These are phyloP conservation scores for Ajuga chamaepitys DNA, from an alignment of 257 asterid genomes.

Conservation along the genomic window DNA sequence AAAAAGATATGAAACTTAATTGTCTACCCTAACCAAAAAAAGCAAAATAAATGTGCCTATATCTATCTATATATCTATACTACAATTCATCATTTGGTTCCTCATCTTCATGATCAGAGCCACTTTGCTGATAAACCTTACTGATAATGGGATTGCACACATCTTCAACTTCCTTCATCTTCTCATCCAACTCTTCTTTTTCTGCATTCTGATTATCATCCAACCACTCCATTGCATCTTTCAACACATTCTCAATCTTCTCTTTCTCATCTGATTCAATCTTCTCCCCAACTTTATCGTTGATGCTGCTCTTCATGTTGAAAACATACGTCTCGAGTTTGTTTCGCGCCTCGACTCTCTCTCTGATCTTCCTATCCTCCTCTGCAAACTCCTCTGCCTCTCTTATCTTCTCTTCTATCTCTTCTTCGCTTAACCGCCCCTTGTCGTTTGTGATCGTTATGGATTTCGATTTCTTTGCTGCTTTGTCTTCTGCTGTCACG, in stretches of 20 bases:
- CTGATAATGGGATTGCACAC: constrained; percentile 44
- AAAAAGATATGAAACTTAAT: no score
- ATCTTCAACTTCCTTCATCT: constrained; percentile 43
- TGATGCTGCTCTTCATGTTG: constrained; percentile 39
- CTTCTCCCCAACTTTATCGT: constrained; percentile 36
- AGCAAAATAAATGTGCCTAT: no score
- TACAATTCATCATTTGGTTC: constrained; percentile 3
- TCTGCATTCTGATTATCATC: constrained; percentile 40
- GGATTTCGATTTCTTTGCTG: constrained; percentile 39
- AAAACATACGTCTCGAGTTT: constrained; percentile 33
- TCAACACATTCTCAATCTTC: constrained; percentile 27
- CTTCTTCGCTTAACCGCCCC: constrained; percentile 44
- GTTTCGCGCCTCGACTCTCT: constrained; percentile 39
- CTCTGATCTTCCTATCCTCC: constrained; percentile 39
- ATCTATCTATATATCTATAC: neutral
- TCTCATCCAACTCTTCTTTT: constrained; percentile 42
- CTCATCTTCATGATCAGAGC: neutral
- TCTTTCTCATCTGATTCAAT: constrained; percentile 37
- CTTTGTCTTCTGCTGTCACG: constrained; percentile 47
- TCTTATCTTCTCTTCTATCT: constrained; percentile 36
- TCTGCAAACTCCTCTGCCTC: constrained; percentile 52
- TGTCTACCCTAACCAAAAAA: no score
- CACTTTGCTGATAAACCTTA: neutral
- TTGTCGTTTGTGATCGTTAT: constrained; percentile 45
- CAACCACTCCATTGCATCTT: constrained; percentile 39